A percentile compares a stretch with the other conserved stretches of the same genome.
phyloP scores from a whole-genome alignment of 176 grass and related monocot species.

The Juncus inflexus region DNA sequence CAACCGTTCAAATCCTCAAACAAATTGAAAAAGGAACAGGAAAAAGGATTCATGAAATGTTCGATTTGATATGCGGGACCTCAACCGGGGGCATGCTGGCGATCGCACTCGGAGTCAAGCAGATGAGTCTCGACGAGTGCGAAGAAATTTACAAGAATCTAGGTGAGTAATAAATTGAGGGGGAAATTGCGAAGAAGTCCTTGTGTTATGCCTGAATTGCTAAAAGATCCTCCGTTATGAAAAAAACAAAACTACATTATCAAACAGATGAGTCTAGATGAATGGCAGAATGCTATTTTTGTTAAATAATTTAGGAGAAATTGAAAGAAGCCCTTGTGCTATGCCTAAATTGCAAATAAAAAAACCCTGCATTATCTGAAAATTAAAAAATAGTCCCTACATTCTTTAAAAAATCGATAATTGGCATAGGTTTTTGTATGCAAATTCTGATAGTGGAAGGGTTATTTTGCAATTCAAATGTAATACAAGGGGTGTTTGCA shows the following conservation, averaged over 20 bases:
- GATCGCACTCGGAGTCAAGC: slow-evolving; percentile 93
- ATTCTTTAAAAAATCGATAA: too few species aligned
- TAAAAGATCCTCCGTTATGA: too few species aligned
- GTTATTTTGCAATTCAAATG: too few species aligned
- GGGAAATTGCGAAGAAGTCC: too few species aligned
- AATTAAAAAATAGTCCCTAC: too few species aligned
- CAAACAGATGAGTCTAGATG: too few species aligned
- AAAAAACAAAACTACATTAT: too few species aligned
- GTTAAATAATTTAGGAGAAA: slow-evolving; percentile 18
- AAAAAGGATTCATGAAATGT: slow-evolving; percentile 92
- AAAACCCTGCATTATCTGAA: too few species aligned
- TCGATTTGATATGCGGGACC: slow-evolving; percentile 98
- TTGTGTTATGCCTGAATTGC: too few species aligned
- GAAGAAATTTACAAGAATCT: slow-evolving; percentile 99
- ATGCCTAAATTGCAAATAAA: not conserved
- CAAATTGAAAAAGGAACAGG: slow-evolving; percentile 97
- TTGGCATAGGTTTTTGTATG: too few species aligned
- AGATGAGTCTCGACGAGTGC: slow-evolving; percentile 86
- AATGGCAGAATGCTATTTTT: not conserved
- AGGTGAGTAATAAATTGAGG: slow-evolving; percentile 28
- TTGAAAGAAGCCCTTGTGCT: not conserved
- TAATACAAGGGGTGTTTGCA: too few species aligned
- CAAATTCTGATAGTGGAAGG: too few species aligned
- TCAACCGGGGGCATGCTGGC: slow-evolving; percentile 98
- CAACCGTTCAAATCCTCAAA: slow-evolving; percentile 97